phyloP scores from a whole-genome alignment of 2,329 filamentous ascomycete species.

The Rhinocladiella mackenziei region DNA sequence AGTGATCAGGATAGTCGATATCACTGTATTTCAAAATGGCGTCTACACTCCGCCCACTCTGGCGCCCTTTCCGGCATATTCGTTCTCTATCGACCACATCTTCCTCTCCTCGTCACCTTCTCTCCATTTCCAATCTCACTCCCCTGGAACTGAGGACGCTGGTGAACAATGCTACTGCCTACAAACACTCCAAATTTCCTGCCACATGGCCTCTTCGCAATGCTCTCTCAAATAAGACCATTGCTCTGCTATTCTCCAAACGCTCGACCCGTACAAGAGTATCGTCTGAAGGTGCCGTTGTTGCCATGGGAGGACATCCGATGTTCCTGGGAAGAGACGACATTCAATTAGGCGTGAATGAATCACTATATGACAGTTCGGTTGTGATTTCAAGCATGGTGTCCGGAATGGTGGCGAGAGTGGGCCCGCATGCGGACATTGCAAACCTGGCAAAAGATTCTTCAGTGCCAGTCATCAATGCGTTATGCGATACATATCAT shows the following conservation, averaged over 20 bases:
- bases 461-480: conserved; percentile 78
- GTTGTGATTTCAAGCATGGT: conserved; percentile 93
- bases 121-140: conserved; percentile 84
- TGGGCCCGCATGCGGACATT: conserved; percentile 73
- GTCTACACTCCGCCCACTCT: conserved; percentile 12
- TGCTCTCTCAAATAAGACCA: conserved; percentile 68
- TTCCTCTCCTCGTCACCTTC: conserved; percentile 73
- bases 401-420: conserved; percentile 74
- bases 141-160: conserved; percentile 74
- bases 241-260: conserved; percentile 97
- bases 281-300: conserved; percentile 85
- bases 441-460: conserved; percentile 66
- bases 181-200: conserved; percentile 74
- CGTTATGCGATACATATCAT: conserved; percentile 84
- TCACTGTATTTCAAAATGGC: conserved; percentile 7
- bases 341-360: conserved; percentile 92
- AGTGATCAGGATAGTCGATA: neutral
- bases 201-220: conserved; percentile 54
- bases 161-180: conserved; percentile 72
- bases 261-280: conserved; percentile 89
- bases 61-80: conserved; percentile 9
- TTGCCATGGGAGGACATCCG: conserved; percentile 82
- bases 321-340: conserved; percentile 97
- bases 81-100: conserved; percentile 35
- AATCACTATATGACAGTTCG: conserved; percentile 88